Base-by-base conservation (phyloP, 2,329 filamentous ascomycete species). In the Fusarium burgessii region DNA sequence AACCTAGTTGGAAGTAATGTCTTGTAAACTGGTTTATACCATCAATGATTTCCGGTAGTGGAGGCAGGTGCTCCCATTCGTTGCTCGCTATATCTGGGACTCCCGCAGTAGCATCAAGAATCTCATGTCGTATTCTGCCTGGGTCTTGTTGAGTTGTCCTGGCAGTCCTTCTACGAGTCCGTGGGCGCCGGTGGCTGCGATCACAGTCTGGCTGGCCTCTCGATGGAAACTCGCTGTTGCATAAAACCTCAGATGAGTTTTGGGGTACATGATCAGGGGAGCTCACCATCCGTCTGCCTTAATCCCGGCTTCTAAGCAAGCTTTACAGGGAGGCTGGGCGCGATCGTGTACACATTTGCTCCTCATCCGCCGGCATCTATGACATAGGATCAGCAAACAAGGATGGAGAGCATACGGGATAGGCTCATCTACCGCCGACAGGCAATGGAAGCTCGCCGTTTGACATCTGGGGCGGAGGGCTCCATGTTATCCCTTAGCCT, bases 1-100 rank as follows among this genome's bases (percentile, higher is more conserved):
- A 90, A 27, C 88, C 86, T 10, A 89, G 83, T 76, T 90, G 88
- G 68, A 89, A 89, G 74, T 88, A 90, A 70, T 88, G 83, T 10
- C 79, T 79, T 2, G 84, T 88, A 70, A 90, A 89, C 43, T 82
- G 83, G 62, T 85, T 80, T 63, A 89, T 83, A 9, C 82, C 86
- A 51, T 88, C 86, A 27, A 88, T 79, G 55, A 88, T 81, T 45
- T 86, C 83, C 3, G 80, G 76, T 18, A 87, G 73, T 3, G 84
- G 83, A 14, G 87, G 86, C 17, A 89, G 78, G 6, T 82, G 77
- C 13, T 84, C 82, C 86, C 87, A 88, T 35, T 84, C 82, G 51
- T 87, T 81, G 5, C 63, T 46, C 7, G 61, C 43, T 74, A 57
- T 67, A 20, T 50, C 58, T 8, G 33, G 57, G 66, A 72, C 70